phyloP scores from a whole-genome alignment of 306 rosid species.

The Trifolium dubium region DNA sequence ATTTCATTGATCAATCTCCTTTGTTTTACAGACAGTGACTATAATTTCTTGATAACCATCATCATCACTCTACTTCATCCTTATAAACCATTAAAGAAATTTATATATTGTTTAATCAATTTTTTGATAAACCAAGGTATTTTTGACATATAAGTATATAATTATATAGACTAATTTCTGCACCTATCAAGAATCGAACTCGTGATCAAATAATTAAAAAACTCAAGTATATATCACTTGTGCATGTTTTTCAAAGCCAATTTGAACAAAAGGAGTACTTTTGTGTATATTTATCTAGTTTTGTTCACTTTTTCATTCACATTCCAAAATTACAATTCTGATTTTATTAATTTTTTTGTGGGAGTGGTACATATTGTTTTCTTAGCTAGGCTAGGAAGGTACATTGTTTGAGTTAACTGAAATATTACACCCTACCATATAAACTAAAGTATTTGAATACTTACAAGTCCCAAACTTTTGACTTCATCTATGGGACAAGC shows the following conservation, averaged over 20 bases:
- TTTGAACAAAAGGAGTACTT: background rate
- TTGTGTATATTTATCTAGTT: background rate
- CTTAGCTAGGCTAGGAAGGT: background rate
- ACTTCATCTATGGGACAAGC: slow-evolving; percentile 21
- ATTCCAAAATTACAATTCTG: background rate
- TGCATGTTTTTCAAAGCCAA: no score
- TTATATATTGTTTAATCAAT: background rate
- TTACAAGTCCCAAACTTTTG: slow-evolving; percentile 29
- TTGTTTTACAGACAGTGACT: no score
- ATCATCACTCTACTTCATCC: background rate
- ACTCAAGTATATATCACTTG: no score
- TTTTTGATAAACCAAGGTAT: no score
- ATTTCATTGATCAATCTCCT: background rate
- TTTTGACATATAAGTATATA: no score
- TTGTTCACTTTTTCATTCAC: background rate
- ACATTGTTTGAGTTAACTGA: background rate
- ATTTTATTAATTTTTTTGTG: no score
- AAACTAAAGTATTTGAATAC: background rate
- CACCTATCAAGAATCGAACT: no score
- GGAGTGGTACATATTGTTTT: background rate
- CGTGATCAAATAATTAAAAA: no score
- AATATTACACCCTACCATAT: background rate
- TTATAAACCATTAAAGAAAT: background rate
- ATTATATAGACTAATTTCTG: no score
- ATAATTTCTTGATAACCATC: no score